Conservation (phyloP, 345 rosid genomes). For the Capsella bursapastoris region DNA sequence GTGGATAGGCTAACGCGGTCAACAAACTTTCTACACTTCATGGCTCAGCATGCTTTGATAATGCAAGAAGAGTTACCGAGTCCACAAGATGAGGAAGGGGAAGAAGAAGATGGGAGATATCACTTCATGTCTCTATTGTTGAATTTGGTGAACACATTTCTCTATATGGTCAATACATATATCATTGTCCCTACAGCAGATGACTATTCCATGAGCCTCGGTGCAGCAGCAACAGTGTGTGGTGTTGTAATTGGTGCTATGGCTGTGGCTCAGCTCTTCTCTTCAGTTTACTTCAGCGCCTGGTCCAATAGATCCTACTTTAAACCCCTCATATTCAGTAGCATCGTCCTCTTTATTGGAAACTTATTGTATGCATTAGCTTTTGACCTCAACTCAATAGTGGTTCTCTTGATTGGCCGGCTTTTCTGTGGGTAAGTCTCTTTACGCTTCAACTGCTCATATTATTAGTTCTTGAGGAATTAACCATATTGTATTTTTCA, state of each 20-base stretch:
- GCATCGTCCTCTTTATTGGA: conserved; percentile 79
- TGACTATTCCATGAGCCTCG: conserved; percentile 89
- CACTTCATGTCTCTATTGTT: conserved; percentile 88
- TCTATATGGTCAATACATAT: conserved; percentile 95
- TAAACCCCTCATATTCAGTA: conserved; percentile 90
- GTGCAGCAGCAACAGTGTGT: conserved; percentile 97
- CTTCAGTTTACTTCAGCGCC: conserved; percentile 70
- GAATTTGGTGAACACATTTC: conserved; percentile 82
- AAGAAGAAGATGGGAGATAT: conserved; percentile 64
- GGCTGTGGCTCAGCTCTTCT: conserved; percentile 96
- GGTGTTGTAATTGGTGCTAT: conserved; percentile 96
- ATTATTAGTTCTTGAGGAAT: neutral
- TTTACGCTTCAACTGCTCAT: neutral
- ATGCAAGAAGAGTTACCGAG: conserved; percentile 91
- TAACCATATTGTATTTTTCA: conserved; percentile 44
- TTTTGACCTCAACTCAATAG: conserved; percentile 71
- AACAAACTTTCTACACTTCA: conserved; percentile 82
- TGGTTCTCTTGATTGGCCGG: conserved; percentile 77
- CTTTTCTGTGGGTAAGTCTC: conserved; percentile 86
- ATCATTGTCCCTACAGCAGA: conserved; percentile 93
- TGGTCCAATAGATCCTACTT: conserved; percentile 82
- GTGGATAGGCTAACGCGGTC: conserved; percentile 86
- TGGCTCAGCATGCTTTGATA: conserved; percentile 94
- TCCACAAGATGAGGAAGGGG: conserved; percentile 70
- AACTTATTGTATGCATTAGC: conserved; percentile 88